Base-by-base conservation (phyloP, 2,329 filamentous ascomycete genomes). In the Trichophaea hybrida region DNA sequence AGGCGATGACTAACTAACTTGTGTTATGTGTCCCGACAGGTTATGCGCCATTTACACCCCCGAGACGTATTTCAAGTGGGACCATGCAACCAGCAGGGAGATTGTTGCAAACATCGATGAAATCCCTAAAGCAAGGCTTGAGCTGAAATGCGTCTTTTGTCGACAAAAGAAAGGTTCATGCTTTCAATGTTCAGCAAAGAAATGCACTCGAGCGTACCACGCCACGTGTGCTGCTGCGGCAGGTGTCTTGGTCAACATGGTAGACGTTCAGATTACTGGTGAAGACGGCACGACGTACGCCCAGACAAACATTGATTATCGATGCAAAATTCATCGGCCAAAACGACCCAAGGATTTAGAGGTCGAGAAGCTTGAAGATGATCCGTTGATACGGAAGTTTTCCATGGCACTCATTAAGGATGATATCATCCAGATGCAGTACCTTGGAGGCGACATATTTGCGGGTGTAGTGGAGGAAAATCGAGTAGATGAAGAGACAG, bases 161-260 rank as follows among this genome's bases (percentile, higher is more conserved):
- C 87, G 90, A 37, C 94, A 89, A 35, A 94, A 93, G 72, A 86
- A 86, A 59, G 93, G 93, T n/a, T 88, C 88, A 13, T 96, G 91
- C 73, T 94, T 98, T 74, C 91, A 97, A 72, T 98, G 93, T 73
- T 94, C 88, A 0, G 85, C 88, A 67, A 91, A 90, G 75, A 97
- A 95, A 71, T 98, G 93, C 69, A 85, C 88, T 3, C 79, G 93
- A 64, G 85, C 91, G 6, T 98, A 96, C 73, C 93, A 98, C 71
- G 87, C 91, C 13, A 97, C 90, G 1, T 98, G 93, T 71, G 93
- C 93, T 2, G 85, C 89, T 6, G 84, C 91, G 24, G 91, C 90
- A 38, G 93, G 93, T 59, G 89, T 96, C 1, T 86, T 94, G 70
- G 83, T 96, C 53, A 91, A 98, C 70, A 82, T 88, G 68, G 87